phyloP scores from a whole-genome alignment of 1,139 yeast genomes.

The Suhomyces yuchorum region DNA sequence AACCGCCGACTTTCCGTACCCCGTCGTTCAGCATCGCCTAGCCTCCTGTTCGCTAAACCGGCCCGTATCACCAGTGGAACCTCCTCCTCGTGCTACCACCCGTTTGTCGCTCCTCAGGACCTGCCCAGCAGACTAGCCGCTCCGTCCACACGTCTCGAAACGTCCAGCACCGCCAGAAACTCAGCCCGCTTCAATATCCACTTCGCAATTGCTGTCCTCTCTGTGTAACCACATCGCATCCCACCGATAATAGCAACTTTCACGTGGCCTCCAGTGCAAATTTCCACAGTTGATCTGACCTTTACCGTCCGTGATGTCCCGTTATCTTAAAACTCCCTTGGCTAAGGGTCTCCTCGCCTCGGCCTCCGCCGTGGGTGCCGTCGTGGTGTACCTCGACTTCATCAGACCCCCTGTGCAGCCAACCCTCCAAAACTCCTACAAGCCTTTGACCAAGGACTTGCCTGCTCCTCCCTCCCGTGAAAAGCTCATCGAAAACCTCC shows the following conservation, averaged over 20 bases:
- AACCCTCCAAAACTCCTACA: slow-evolving; percentile 33
- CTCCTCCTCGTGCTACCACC: too few species aligned
- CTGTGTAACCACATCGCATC: neutral
- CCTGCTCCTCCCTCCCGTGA: slow-evolving; percentile 39
- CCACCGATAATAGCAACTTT: neutral
- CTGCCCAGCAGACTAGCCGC: too few species aligned
- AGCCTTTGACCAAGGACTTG: slow-evolving; percentile 39
- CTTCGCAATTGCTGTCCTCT: neutral
- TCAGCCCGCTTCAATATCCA: too few species aligned
- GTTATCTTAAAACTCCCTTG: slow-evolving; percentile 29
- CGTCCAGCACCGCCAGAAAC: too few species aligned
- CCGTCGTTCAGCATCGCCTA: too few species aligned
- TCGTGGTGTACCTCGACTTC: slow-evolving; percentile 47
- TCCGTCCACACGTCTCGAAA: too few species aligned
- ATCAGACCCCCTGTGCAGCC: slow-evolving; percentile 39
- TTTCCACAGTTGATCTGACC: too few species aligned
- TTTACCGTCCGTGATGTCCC: slow-evolving; percentile 10
- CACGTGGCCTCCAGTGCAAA: neutral
- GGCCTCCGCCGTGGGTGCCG: slow-evolving; percentile 39
- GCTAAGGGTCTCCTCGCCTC: slow-evolving; percentile 24
- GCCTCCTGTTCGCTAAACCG: too few species aligned
- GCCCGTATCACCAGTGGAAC: neutral
- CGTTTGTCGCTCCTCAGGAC: too few species aligned
- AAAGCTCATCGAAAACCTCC: slow-evolving; percentile 36
- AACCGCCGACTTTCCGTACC: too few species aligned